These are phyloP conservation scores for sunflower (Helianthus annuus) DNA, from an alignment of 129 eudicot species.

Conservation along the genomic window DNA sequence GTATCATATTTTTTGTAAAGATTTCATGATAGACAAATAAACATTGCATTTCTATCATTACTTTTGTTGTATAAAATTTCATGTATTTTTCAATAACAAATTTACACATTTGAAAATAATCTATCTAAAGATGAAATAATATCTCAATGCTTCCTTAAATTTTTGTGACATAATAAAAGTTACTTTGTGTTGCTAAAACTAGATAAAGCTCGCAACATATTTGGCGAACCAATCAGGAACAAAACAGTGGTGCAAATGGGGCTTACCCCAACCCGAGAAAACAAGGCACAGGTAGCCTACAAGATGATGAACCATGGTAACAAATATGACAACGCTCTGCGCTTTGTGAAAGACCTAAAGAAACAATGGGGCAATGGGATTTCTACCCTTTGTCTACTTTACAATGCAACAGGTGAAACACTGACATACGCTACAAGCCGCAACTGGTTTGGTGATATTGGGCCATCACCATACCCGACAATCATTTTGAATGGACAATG, in stretches of 20 bases:
- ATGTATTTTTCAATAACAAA: not conserved
- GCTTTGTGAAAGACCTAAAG: constrained; percentile 17
- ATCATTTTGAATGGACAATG: constrained; percentile 24
- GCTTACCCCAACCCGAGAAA: constrained; percentile 1
- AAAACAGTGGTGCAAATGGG: constrained; percentile 12
- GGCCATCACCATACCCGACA: constrained; percentile 15
- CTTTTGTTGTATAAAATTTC: not conserved
- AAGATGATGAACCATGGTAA: constrained; percentile 9
- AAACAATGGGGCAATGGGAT: constrained; percentile 19
- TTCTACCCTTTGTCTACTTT: constrained; percentile 14
- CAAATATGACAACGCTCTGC: constrained; percentile 17
- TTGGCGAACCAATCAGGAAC: constrained; percentile 11
- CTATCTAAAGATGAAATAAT: too few species aligned
- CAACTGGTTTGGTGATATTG: constrained; percentile 28
- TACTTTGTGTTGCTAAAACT: not conserved
- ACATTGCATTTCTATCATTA: too few species aligned
- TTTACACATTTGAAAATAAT: not conserved
- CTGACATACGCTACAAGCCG: constrained; percentile 5
- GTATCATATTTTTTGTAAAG: too few species aligned
- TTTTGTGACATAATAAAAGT: not conserved
- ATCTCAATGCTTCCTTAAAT: not conserved
- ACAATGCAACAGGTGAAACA: constrained; percentile 26
- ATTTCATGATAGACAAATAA: too few species aligned
- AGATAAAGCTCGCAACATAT: constrained; percentile 4
- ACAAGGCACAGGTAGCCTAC: constrained; percentile 4